phyloP scores from a whole-genome alignment of 805 yeast genomes.

The Torulaspora indica region DNA sequence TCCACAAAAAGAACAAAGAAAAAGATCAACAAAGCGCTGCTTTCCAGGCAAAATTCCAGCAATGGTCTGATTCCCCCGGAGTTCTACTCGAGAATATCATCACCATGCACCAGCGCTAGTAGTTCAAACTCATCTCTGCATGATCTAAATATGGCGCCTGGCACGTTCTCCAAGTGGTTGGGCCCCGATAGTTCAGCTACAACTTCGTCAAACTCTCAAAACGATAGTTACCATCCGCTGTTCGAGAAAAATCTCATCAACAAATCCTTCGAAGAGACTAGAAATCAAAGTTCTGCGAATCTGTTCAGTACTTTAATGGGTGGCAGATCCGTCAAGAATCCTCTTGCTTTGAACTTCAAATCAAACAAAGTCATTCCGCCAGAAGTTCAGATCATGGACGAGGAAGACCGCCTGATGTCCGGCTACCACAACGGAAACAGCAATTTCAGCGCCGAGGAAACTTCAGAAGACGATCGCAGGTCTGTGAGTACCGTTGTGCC shows the following conservation, averaged over 20 bases:
- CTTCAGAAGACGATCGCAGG: slow-evolving; percentile 15
- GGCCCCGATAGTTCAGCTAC: slow-evolving; percentile 10
- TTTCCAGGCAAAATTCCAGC: slow-evolving; percentile 16
- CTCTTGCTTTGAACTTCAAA: slow-evolving; percentile 24
- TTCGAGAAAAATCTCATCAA: slow-evolving; percentile 29
- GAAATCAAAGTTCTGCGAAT: slow-evolving; percentile 19
- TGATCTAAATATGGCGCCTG: slow-evolving; percentile 21
- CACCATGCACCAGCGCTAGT: slow-evolving; percentile 33
- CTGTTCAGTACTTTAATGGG: slow-evolving; percentile 20
- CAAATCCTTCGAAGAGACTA: slow-evolving; percentile 31
- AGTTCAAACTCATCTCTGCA: slow-evolving; percentile 31
- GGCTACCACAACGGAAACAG: slow-evolving; percentile 19
- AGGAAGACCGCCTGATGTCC: slow-evolving; percentile 33
- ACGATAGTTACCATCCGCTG: slow-evolving; percentile 11
- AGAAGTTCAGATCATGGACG: slow-evolving; percentile 21
- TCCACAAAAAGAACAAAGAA: slow-evolving; percentile 8
- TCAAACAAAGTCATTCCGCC: slow-evolving; percentile 15
- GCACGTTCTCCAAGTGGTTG: slow-evolving; percentile 24
- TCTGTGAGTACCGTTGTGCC: slow-evolving; percentile 15
- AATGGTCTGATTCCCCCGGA: slow-evolving; percentile 36
- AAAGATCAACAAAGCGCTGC: slow-evolving; percentile 11
- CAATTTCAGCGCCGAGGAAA: slow-evolving; percentile 12
- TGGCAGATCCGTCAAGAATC: slow-evolving; percentile 18
- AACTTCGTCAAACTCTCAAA: slow-evolving; percentile 4
- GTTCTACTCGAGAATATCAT: slow-evolving; percentile 34